These are phyloP conservation scores for Avena eriantha DNA, from an alignment of 176 grass and related monocot genomes.

Conservation along the genomic window DNA sequence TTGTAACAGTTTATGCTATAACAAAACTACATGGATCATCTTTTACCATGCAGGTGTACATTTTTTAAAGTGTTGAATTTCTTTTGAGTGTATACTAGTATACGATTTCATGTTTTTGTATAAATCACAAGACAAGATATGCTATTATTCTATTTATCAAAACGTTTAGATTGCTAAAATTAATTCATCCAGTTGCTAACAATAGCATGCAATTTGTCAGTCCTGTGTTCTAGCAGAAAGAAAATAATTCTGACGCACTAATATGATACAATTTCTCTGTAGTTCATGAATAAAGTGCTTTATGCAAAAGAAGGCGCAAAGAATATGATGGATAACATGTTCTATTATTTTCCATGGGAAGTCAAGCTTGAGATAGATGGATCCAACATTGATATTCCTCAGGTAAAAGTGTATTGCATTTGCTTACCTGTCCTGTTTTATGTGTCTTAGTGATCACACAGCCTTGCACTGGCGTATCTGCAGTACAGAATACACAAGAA, in stretches of 20 bases:
- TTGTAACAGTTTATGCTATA: slow-evolving; percentile 1
- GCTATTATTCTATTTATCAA: slow-evolving; percentile 3
- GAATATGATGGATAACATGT: slow-evolving; percentile 92
- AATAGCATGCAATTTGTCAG: background rate
- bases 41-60: background rate
- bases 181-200: background rate
- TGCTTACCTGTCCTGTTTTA: slow-evolving; percentile 21
- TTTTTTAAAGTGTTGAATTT: background rate
- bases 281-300: slow-evolving; percentile 96
- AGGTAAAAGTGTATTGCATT: slow-evolving; percentile 49
- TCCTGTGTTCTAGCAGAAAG: slow-evolving; percentile 21
- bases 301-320: slow-evolving; percentile 99
- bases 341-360: slow-evolving; percentile 82
- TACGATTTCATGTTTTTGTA: background rate
- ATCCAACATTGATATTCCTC: slow-evolving; percentile 75
- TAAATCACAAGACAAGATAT: background rate
- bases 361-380: slow-evolving; percentile 94
- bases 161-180: background rate
- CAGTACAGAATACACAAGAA: background rate
- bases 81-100: background rate
- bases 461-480: background rate
- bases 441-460: background rate
- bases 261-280: slow-evolving; percentile 38
- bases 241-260: slow-evolving; percentile 11
- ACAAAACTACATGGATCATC: background rate